Conservation (phyloP, 1,284 basidiomycete genomes). For the Rhodotorula sp. region DNA sequence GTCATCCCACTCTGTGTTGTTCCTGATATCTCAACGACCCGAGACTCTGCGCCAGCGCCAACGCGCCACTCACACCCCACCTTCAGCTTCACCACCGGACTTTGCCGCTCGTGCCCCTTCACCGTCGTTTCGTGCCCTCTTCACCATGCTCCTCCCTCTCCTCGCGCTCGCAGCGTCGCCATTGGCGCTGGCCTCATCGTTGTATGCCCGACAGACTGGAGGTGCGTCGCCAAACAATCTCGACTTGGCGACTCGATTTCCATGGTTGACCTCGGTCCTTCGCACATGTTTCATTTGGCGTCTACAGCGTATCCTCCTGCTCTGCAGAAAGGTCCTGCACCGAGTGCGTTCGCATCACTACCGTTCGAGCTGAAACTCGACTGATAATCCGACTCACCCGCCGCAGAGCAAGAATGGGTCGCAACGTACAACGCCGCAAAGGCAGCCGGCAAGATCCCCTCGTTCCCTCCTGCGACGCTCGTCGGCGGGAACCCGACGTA, state of each 20-base stretch:
- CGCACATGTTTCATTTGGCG: background rate
- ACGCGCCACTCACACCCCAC: no score
- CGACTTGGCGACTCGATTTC: background rate
- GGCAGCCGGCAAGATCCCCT: constrained; percentile 31
- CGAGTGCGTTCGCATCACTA: background rate
- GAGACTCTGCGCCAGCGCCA: background rate
- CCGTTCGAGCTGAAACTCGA: background rate
- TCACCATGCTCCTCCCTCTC: background rate
- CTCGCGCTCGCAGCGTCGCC: background rate
- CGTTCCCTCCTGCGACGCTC: constrained; percentile 13
- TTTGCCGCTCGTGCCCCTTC: background rate
- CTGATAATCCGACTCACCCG: background rate
- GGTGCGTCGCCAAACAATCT: background rate
- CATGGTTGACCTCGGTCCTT: background rate
- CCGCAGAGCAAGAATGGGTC: constrained; percentile 19
- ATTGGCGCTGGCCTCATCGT: background rate
- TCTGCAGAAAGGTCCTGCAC: constrained; percentile 10
- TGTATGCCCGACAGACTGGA: background rate
- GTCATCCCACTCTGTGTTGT: background rate
- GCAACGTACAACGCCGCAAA: constrained; percentile 25
- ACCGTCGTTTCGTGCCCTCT: background rate
- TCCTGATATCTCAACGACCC: background rate
- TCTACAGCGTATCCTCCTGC: background rate
- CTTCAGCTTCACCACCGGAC: background rate
- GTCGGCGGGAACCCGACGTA: constrained; percentile 2